These are phyloP conservation scores for Agrocybe praecox DNA, from an alignment of 768 basidiomycete genomes.

Conservation along the genomic window DNA sequence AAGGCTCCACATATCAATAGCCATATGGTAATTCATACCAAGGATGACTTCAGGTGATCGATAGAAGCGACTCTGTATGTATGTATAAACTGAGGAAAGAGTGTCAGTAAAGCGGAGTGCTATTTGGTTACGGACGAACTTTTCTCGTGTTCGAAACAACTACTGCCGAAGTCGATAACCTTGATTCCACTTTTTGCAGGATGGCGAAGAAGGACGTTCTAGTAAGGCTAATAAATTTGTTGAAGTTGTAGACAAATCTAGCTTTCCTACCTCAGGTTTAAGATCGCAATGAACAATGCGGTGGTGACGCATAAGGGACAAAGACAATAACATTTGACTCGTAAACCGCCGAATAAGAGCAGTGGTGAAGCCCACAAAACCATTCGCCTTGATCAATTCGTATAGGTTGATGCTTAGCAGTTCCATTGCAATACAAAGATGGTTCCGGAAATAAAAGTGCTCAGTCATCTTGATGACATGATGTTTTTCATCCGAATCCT, in stretches of 20 bases:
- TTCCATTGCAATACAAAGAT: slow-evolving; percentile 98
- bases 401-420: slow-evolving; percentile 97
- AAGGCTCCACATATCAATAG: slow-evolving; percentile 99
- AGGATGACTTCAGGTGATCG: slow-evolving; percentile 99
- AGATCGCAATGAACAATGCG: slow-evolving; percentile 98
- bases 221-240: slow-evolving; percentile 5
- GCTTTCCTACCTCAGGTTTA: slow-evolving; percentile 84
- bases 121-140: slow-evolving; percentile 56
- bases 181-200: slow-evolving; percentile 97
- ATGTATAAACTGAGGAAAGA: slow-evolving; percentile 85
- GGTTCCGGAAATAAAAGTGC: slow-evolving; percentile 96
- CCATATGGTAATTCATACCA: slow-evolving; percentile 99
- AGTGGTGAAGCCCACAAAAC: slow-evolving; percentile 97
- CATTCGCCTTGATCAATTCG: slow-evolving; percentile 98
- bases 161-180: slow-evolving; percentile 98
- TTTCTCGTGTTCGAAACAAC: slow-evolving; percentile 98
- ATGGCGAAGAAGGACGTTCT: slow-evolving; percentile 95
- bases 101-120: slow-evolving; percentile 1
- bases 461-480: slow-evolving; percentile 98
- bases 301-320: slow-evolving; percentile 94
- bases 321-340: slow-evolving; percentile 89
- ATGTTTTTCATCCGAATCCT: slow-evolving; percentile 98
- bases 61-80: slow-evolving; percentile 99
- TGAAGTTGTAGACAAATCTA: background rate
- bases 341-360: slow-evolving; percentile 94